Evolutionary conservation across 2,329 filamentous ascomycete species (phyloP), one percentile per base, ranked within the genome.

Genomic region (Colletotrichum higginsianum): DNA sequence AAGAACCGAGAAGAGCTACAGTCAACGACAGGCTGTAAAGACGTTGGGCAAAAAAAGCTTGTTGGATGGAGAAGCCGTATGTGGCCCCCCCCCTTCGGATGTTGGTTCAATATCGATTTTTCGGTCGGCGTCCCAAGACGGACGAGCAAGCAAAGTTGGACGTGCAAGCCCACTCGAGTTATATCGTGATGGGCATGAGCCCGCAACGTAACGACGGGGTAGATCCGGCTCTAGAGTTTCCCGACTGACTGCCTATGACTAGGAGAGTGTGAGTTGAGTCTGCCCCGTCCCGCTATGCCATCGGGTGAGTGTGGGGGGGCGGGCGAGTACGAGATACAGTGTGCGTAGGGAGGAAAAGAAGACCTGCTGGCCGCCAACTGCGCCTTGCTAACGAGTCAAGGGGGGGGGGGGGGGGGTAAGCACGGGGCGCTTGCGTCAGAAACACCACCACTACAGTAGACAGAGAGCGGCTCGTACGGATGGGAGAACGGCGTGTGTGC

Each of bases 321-420:
- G 67, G 67, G 67, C 47, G 47, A 55, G 40, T 70, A 26, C 26
- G 26, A 26, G 26, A 26, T 26, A 26, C 26, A 26, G 26, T 26
- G 4, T 26, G 0, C 26, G 44, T 40, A 61, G 67, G 30, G 47
- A n/a, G 18, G 26, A 47, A 50, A 40, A 55, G 40, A 23, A 66
- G 44, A 18, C 2, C 6, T n/a, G 18, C 62, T 55, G 67, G 50
- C 23, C 55, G 15, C 26, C 21, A 66, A 49, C 61, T 70, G 61
- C 61, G 67, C 61, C 67, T 66, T 70, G 67, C 61, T 66, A 47
- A 66, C 67, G 61, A 70, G 61, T 70, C 67, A 61, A 66, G 26
- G 21, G 12, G n/a, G 18, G 35, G 26, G 47, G 11, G n/a, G 16
- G 35, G n/a, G 21, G 18, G 49, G 46, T 53, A 70, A 49, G 26